phyloP scores from a whole-genome alignment of 768 basidiomycete genomes.

The Exidia glandulosa region DNA sequence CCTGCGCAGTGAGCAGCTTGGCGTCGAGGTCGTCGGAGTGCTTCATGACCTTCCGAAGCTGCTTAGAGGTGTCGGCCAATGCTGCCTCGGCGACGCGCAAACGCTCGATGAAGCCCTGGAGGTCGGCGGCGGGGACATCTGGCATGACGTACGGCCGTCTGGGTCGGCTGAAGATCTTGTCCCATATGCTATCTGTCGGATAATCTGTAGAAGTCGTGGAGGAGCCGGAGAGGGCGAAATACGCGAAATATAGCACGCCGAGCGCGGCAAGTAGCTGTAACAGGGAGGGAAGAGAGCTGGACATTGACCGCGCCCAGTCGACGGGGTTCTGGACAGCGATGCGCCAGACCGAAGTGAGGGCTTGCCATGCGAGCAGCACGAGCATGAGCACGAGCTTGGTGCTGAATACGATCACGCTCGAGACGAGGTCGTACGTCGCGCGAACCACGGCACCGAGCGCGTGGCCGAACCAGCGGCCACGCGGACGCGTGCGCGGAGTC shows the following conservation, averaged over 20 bases:
- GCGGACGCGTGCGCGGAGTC: background rate
- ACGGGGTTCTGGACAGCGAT: conserved; percentile 4
- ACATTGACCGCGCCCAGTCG: background rate
- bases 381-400: background rate
- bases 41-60: background rate
- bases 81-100: conserved; percentile 53
- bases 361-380: background rate
- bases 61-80: conserved; percentile 41
- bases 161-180: conserved; percentile 9
- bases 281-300: conserved; percentile 17
- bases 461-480: background rate
- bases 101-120: conserved; percentile 53
- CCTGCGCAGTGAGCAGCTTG: conserved; percentile 16
- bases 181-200: background rate
- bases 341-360: conserved; percentile 2
- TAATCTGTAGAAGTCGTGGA: background rate
- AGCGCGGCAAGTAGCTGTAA: conserved; percentile 11
- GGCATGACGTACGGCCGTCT: conserved; percentile 38
- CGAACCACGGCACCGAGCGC: background rate
- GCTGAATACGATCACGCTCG: background rate
- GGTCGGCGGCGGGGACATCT: conserved; percentile 47
- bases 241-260: conserved; percentile 4
- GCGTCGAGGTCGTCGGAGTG: conserved; percentile 2
- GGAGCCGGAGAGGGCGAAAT: background rate
- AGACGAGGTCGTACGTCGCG: background rate